These are phyloP conservation scores for Orbilia oligospora DNA, from an alignment of 2,329 filamentous ascomycete species.

Conservation along the genomic window DNA sequence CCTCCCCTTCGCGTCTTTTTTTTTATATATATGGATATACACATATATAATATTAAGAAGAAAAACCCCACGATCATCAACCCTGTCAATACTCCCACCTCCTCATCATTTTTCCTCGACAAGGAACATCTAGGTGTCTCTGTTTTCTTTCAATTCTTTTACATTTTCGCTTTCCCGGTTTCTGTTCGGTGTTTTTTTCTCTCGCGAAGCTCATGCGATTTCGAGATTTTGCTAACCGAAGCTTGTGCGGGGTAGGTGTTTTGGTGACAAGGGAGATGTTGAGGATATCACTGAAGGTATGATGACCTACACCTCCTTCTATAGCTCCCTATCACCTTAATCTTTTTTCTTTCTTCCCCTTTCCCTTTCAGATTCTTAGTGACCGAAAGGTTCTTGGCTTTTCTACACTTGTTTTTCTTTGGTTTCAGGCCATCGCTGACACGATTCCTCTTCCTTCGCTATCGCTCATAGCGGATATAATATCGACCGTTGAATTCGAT, in stretches of 20 bases:
- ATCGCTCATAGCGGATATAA: constrained; percentile 79
- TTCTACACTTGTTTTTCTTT: too few relatives aligned
- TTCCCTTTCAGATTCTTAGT: not conserved
- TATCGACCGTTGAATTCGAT: constrained; percentile 91
- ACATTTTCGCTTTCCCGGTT: constrained; percentile 52
- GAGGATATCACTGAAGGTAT: constrained; percentile 97
- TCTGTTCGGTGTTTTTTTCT: constrained; percentile 19
- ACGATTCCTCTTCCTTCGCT: constrained; percentile 9
- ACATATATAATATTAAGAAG: not conserved
- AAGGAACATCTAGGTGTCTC: not conserved
- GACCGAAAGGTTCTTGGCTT: not conserved
- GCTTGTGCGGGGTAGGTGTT: constrained; percentile 77
- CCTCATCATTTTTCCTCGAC: not conserved
- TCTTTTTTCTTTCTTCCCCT: constrained; percentile 3
- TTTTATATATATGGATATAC: constrained; percentile 19
- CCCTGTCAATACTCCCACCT: constrained; percentile 14
- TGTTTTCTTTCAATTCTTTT: constrained; percentile 13
- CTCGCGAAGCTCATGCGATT: constrained; percentile 30
- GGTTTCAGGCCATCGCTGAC: constrained; percentile 10
- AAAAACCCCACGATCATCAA: constrained; percentile 25
- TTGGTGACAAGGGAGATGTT: constrained; percentile 99
- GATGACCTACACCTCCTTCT: constrained; percentile 33
- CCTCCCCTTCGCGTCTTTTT: constrained; percentile 28
- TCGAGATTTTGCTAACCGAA: constrained; percentile 51
- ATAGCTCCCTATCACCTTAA: not conserved